Conservation (phyloP, 2,329 filamentous ascomycete genomes). For the Fusarium veterinarium region DNA sequence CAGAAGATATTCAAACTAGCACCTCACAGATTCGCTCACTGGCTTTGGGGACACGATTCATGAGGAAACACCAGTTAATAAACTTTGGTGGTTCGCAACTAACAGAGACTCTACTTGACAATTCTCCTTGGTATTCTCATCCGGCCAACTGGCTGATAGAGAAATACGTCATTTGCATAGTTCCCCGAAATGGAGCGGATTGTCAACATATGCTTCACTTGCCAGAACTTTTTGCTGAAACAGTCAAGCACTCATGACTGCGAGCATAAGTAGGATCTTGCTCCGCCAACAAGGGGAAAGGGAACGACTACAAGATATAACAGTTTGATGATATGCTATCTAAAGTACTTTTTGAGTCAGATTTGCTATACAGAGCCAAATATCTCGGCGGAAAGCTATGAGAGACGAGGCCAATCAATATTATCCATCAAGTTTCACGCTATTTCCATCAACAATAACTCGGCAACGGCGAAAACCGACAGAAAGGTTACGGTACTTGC, state of each 20-base stretch:
- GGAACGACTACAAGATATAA: not conserved
- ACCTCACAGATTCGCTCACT: not conserved
- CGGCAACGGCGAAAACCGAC: not conserved
- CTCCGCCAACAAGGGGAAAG: not conserved
- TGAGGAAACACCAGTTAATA: not conserved
- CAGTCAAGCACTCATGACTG: not conserved
- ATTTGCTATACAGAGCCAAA: not conserved
- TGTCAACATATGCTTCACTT: not conserved
- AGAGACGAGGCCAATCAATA: not conserved
- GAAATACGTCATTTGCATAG: not conserved
- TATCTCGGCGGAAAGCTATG: not conserved
- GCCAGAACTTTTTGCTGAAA: not conserved
- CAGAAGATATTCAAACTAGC: not conserved
- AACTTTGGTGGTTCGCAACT: not conserved
- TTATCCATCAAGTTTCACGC: not conserved
- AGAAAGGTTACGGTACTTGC: not conserved
- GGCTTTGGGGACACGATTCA: slow-evolving; percentile 12
- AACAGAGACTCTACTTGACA: not conserved
- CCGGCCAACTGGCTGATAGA: not conserved
- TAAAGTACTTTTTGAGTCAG: not conserved
- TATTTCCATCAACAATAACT: not conserved
- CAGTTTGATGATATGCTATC: not conserved
- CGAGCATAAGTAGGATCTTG: not conserved
- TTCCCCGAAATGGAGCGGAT: not conserved
- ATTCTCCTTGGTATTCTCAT: not conserved